Conservation (phyloP, 257 asterid species). For the Cordia subcordata region DNA sequence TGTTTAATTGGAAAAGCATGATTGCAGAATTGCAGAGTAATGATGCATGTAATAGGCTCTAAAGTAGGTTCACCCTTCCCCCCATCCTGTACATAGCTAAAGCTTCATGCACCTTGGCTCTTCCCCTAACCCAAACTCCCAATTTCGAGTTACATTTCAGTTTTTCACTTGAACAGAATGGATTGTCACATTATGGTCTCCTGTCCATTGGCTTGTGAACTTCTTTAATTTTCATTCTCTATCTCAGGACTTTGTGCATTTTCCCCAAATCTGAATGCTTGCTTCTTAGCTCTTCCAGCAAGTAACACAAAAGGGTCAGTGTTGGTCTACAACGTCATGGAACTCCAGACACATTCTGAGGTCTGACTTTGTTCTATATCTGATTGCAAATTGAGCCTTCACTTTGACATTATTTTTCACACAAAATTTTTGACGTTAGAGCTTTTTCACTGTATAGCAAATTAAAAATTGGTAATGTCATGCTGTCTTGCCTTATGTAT, state of each 20-base stretch:
- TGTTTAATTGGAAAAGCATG: too few relatives aligned
- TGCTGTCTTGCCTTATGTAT: background rate
- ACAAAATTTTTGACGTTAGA: background rate
- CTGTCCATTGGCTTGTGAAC: background rate
- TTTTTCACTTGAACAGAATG: background rate
- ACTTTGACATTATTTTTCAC: constrained; percentile 7
- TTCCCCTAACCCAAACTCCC: too few relatives aligned
- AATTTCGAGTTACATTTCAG: background rate
- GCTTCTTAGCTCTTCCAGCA: constrained; percentile 93
- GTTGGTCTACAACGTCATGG: constrained; percentile 70
- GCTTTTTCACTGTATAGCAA: background rate
- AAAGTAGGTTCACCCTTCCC: too few relatives aligned
- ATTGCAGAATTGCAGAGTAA: too few relatives aligned
- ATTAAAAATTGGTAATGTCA: background rate
- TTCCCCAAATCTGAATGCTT: constrained; percentile 61
- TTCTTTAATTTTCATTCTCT: constrained; percentile 11
- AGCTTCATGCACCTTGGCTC: too few relatives aligned
- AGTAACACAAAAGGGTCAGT: constrained; percentile 78
- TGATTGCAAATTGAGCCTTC: constrained; percentile 6
- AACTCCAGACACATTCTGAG: constrained; percentile 84
- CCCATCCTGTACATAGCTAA: too few relatives aligned
- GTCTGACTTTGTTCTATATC: constrained; percentile 29
- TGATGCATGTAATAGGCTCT: too few relatives aligned
- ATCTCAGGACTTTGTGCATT: constrained; percentile 85
- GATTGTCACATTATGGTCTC: background rate